A percentile compares a stretch with the other conserved stretches of the same genome.
Evolutionary conservation across 2,329 filamentous ascomycete genomes (phyloP).

Genomic region (Ophiostoma sp.): DNA sequence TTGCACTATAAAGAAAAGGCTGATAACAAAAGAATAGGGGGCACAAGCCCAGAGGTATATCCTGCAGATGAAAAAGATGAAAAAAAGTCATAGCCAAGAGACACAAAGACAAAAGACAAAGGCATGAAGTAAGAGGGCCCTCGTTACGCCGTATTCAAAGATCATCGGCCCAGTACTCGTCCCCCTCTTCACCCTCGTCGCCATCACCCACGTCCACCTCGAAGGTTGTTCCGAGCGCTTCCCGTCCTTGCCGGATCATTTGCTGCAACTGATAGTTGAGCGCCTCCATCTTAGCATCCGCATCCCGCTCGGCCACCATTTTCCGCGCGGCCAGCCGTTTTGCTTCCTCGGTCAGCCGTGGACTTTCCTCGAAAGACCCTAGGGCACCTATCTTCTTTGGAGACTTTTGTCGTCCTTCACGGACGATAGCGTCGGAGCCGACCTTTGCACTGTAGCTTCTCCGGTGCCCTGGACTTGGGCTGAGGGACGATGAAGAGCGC

Average conservation of each 20-base stretch:
- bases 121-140: background rate
- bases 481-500: background rate
- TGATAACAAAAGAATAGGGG: background rate
- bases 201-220: slow-evolving; percentile 50
- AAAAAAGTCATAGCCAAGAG: background rate
- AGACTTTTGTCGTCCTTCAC: background rate
- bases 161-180: slow-evolving; percentile 29
- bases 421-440: slow-evolving; percentile 24
- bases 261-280: slow-evolving; percentile 74
- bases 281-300: slow-evolving; percentile 71
- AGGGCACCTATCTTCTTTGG: background rate
- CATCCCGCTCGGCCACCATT: slow-evolving; percentile 66
- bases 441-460: slow-evolving; percentile 39
- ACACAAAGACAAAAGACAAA: background rate
- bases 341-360: slow-evolving; percentile 58
- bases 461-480: slow-evolving; percentile 39
- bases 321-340: slow-evolving; percentile 67
- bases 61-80: background rate
- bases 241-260: slow-evolving; percentile 84
- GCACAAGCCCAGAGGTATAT: slow-evolving; percentile 15
- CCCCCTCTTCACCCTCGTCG: slow-evolving; percentile 34
- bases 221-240: slow-evolving; percentile 72
- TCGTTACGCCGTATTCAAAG: slow-evolving; percentile 12
- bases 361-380: slow-evolving; percentile 38
- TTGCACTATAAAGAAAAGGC: background rate